Conservation (phyloP, 2,329 filamentous ascomycete genomes). For the Aspergillus hortae region DNA sequence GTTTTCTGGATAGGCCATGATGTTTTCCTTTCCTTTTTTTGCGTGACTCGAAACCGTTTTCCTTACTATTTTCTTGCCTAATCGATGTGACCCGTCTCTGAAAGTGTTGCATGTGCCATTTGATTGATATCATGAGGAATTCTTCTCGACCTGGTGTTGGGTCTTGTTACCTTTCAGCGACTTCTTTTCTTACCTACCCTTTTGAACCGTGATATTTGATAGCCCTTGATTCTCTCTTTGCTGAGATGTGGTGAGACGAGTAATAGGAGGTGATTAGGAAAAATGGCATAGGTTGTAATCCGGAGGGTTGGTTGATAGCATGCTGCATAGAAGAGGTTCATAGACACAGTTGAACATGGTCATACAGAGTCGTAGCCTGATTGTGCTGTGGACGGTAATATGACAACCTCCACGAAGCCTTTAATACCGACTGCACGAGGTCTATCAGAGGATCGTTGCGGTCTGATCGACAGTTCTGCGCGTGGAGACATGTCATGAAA, state of each 20-base stretch:
- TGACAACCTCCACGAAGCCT: no score
- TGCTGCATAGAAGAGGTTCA: no score
- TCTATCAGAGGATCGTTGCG: no score
- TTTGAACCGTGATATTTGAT: constrained; percentile 5
- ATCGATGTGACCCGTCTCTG: constrained; percentile 16
- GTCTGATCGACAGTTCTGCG: not conserved
- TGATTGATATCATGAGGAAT: constrained; percentile 18
- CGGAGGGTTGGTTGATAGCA: not conserved
- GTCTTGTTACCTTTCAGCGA: constrained; percentile 12
- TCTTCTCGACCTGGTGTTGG: constrained; percentile 15
- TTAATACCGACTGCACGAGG: no score
- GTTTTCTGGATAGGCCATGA: constrained; percentile 25
- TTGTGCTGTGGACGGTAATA: no score
- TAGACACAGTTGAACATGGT: no score
- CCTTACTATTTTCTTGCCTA: constrained; percentile 14
- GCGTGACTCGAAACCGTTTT: constrained; percentile 11
- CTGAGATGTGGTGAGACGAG: constrained; percentile 6
- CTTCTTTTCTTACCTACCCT: constrained; percentile 6
- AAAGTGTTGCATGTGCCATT: constrained; percentile 16
- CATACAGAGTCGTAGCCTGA: no score
- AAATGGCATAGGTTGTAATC: constrained; percentile 12
- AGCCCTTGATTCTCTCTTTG: constrained; percentile 3
- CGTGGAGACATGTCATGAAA: not conserved
- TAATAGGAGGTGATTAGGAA: constrained; percentile 8
- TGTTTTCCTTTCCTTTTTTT: constrained; percentile 17